Base-by-base conservation (phyloP, 2,329 filamentous ascomycete genomes). In the Calonectria pteridis region DNA sequence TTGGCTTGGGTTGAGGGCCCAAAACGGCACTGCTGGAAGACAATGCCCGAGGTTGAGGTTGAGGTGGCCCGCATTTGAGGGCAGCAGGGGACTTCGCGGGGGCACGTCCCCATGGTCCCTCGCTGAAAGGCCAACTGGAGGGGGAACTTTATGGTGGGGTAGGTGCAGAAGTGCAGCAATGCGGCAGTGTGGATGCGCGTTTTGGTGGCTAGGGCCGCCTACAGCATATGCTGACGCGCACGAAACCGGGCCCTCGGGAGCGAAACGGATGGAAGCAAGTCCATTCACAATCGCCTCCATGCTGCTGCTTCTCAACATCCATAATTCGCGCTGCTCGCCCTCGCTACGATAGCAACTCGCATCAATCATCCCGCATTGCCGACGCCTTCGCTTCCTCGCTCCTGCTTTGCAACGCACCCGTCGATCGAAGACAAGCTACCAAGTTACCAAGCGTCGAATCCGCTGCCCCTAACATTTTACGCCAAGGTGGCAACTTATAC, bases 401-500 rank as follows among this genome's bases (percentile, higher is more conserved):
- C 18, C 10, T 20, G 6, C 35, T 72, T 20, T 51, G 51, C 29
- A 16, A 31, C 33, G n/a, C 20, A 26, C 46, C 40, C 20, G 28
- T 53, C 69, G 62, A 59, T 62, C 66, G 23, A 11, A 62, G 29
- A 35, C 55, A 37, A 62, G 55, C 55, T 62, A 20, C 55, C 35
- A 26, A 62, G 55, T 35, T 62, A 70, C 16, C 53, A 35, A 71
- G 23, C 65, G 62, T 65, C 73, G 73, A 53, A 69, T 69, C 50
- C 31, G 67, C 35, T 10, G 35, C 59, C 69, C 69, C 67, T 74
- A 72, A 69, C 50, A 59, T 63, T 50, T 64, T 71, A 55, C 58
- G 64, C 28, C 76, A 75, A 43, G 63, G 79, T 80, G 77, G 79
- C 79, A 79, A 79, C 70, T 76, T 77, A 78, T 59, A 77, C 58